Conservation (phyloP, 2,329 filamentous ascomycete species). For the Alternaria brassicicola region DNA sequence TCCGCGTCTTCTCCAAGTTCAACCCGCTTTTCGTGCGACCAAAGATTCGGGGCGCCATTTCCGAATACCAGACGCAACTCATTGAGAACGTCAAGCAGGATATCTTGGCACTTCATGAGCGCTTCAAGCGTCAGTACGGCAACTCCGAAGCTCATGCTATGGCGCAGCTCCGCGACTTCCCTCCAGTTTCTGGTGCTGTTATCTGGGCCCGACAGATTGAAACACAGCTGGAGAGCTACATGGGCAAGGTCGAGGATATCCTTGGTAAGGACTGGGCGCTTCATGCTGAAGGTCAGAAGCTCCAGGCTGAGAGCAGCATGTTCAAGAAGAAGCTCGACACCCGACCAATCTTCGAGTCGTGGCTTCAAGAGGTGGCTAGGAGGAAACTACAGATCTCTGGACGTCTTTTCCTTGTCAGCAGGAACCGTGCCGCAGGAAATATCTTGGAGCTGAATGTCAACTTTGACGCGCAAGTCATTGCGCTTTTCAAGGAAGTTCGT, state of each 20-base stretch:
- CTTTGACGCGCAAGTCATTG: constrained; percentile 96
- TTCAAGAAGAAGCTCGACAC: constrained; percentile 98
- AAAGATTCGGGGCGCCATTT: constrained; percentile 98
- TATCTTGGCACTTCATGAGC: constrained; percentile 89
- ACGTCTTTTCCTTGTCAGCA: constrained; percentile 85
- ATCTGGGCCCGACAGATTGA: constrained; percentile 98
- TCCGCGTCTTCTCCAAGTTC: constrained; percentile 99
- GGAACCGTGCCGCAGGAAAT: constrained; percentile 89
- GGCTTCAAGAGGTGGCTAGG: constrained; percentile 87
- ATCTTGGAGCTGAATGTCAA: constrained; percentile 89
- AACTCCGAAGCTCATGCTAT: constrained; percentile 98
- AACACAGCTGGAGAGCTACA: constrained; percentile 91
- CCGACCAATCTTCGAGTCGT: constrained; percentile 90
- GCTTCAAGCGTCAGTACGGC: constrained; percentile 98
- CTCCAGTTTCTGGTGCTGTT: constrained; percentile 94
- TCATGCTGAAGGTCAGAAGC: constrained; percentile 92
- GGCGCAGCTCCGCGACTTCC: constrained; percentile 94
- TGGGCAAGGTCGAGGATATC: constrained; percentile 99
- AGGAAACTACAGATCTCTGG: constrained; percentile 91
- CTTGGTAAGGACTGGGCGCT: constrained; percentile 93
- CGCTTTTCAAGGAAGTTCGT: constrained; percentile 96
- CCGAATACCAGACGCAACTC: constrained; percentile 96
- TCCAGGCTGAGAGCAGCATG: constrained; percentile 87
- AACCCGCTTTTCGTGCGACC: constrained; percentile 97
- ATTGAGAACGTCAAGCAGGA: constrained; percentile 98